Percentiles rank a stretch among this genome's conserved stretches.
phyloP scores from a whole-genome alignment of 805 yeast genomes.

The Barnettozyma sucrosica region DNA sequence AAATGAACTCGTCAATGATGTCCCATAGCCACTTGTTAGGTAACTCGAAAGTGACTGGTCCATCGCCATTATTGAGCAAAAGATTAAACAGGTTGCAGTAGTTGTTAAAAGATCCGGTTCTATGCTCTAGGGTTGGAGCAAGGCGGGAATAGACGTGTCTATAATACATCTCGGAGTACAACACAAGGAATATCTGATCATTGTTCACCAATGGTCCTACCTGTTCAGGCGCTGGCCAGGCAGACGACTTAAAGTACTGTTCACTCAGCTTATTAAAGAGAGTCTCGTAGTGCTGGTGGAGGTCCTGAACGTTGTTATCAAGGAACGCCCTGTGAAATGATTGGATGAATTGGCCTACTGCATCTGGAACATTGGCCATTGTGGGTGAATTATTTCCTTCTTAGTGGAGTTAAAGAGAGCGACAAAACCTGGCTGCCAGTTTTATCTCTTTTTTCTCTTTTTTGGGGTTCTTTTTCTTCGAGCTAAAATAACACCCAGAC shows the following conservation, averaged over 20 bases:
- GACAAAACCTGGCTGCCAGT: not conserved
- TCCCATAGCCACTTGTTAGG: constrained; percentile 49
- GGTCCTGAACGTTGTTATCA: constrained; percentile 38
- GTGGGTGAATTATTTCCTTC: too few species aligned
- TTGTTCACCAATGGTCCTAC: constrained; percentile 38
- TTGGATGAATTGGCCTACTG: constrained; percentile 37
- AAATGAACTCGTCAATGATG: constrained; percentile 46
- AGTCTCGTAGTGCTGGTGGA: constrained; percentile 39
- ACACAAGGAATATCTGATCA: constrained; percentile 39
- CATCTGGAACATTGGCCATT: constrained; percentile 32
- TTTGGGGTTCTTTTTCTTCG: not conserved
- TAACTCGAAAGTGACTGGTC: constrained; percentile 40
- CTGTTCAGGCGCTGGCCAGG: constrained; percentile 44
- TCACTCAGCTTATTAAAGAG: constrained; percentile 42
- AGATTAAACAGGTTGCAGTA: constrained; percentile 43
- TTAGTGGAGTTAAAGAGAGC: too few species aligned
- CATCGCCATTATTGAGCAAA: constrained; percentile 36
- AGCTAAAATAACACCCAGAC: not conserved
- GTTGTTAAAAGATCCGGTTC: constrained; percentile 42
- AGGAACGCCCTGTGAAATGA: constrained; percentile 37
- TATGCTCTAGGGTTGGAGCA: constrained; percentile 38
- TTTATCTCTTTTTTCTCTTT: not conserved
- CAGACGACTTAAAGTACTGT: constrained; percentile 33
- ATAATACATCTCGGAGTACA: constrained; percentile 45
- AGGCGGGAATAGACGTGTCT: constrained; percentile 43